Base-by-base conservation (phyloP, 164 flowering plant genomes). In the Berberis thunbergii region DNA sequence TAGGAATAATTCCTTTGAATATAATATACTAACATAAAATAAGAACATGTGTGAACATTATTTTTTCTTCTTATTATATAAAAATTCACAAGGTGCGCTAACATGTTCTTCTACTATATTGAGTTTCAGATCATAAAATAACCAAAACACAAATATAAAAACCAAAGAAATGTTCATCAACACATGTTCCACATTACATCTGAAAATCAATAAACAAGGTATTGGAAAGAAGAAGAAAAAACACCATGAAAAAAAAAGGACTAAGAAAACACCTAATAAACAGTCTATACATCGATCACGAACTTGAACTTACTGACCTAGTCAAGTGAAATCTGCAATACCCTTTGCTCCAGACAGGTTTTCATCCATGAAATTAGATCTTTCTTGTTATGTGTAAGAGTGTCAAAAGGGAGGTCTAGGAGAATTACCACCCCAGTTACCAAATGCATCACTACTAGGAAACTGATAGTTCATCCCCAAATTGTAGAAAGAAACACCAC, bases 331-430 rank as follows among this genome's bases (percentile, higher is more conserved):
- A 48, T 56, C 59, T 38, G 52, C 52, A 49, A 6, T 45, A 46
- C 12, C n/a, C 53, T 4, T 8, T 26, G 38, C 39, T 13, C 43
- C 43, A 49, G 39, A 41, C 65, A 41, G 41, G 45, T 4, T 45
- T 45, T 12, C 54, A 38, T 67, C 57, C 57, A 54, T 13, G 57
- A 54, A 10, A 6, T 54, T 11, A 54, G 57, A 54, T 3, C 61
- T 8, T 3, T 7, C 44, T 41, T 58, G 61, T 41, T 38, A 26
- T 56, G 7, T 56, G 1, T 9, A 56, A 56, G 43, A 56, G 41
- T 52, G 12, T 69, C 69, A 76, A 55, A 78, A 78, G 55, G 81
- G 77, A 57, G 81, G 80, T 76, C 84, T 75, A 4, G 76, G 45
- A 63, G 72, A 74, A 76, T 60, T 76, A n/a, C 77, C 75, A 53